A percentile compares a stretch with the other conserved stretches of the same genome.
These are phyloP conservation scores for Salix caprea DNA, from an alignment of 345 rosid genomes.

Conservation along the genomic window DNA sequence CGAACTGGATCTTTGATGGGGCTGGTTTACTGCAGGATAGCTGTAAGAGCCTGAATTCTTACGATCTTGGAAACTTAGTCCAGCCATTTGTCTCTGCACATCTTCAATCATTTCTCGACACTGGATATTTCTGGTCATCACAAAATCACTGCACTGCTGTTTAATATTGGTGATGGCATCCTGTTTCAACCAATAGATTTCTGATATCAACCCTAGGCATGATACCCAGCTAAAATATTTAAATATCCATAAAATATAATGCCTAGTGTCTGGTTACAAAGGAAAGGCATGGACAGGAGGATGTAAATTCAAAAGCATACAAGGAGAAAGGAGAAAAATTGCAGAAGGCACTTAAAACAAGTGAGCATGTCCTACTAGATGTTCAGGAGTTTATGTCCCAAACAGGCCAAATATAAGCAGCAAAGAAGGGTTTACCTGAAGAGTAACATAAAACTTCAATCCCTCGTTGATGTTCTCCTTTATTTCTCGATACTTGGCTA, in stretches of 20 bases:
- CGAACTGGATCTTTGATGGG: conserved; percentile 42
- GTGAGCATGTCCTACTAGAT: background rate
- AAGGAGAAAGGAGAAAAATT: background rate
- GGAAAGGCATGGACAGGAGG: background rate
- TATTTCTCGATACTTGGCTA: conserved; percentile 81
- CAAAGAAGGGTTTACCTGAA: conserved; percentile 54
- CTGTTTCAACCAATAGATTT: conserved; percentile 32
- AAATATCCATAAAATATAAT: background rate
- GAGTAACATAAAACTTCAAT: conserved; percentile 91
- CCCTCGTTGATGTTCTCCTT: conserved; percentile 97
- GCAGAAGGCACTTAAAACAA: background rate
- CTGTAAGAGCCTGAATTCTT: conserved; percentile 52
- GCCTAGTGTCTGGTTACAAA: background rate
- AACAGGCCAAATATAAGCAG: background rate
- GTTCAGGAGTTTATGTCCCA: background rate
- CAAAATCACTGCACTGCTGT: conserved; percentile 98
- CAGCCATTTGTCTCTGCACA: conserved; percentile 85
- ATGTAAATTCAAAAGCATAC: background rate
- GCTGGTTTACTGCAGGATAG: conserved; percentile 66
- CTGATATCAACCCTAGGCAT: background rate
- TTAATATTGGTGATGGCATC: conserved; percentile 92
- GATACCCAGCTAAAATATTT: background rate
- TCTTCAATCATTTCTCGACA: conserved; percentile 97
- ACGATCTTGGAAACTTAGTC: conserved; percentile 85
- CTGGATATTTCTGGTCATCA: conserved; percentile 94